Conservation (phyloP, 2,329 filamentous ascomycete species). For the Pseudogymnoascus sp. region DNA sequence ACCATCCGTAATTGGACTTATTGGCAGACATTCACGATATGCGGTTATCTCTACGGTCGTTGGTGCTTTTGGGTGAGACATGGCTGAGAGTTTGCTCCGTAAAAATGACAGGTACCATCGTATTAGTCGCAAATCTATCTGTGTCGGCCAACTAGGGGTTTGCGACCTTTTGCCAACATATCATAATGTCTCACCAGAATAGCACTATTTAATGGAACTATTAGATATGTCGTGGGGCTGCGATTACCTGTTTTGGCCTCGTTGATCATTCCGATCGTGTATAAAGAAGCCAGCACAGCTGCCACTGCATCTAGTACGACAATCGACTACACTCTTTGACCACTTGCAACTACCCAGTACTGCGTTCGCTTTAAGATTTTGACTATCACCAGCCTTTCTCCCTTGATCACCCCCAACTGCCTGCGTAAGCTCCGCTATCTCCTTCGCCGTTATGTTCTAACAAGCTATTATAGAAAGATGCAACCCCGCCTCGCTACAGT, state of each 20-base stretch:
- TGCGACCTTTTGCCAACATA: background rate
- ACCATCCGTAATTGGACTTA: background rate
- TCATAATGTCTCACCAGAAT: background rate
- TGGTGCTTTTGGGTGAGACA: background rate
- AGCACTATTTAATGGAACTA: background rate
- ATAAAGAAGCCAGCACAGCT: background rate
- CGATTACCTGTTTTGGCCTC: background rate
- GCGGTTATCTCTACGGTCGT: background rate
- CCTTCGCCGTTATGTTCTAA: background rate
- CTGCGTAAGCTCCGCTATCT: background rate
- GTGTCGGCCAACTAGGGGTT: background rate
- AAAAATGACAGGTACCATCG: background rate
- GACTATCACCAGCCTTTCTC: background rate
- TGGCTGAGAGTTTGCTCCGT: background rate
- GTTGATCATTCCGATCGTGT: background rate
- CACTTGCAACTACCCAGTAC: background rate
- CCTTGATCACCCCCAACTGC: background rate
- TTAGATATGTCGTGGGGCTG: background rate
- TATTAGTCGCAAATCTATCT: background rate
- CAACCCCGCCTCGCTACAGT: background rate
- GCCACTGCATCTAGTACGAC: background rate
- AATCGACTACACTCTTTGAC: background rate
- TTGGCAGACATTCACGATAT: background rate
- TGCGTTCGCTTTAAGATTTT: no score
- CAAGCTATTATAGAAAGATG: background rate